Percentiles rank a stretch among this genome's conserved stretches.
phyloP scores from a whole-genome alignment of 139 green algal species.

The Volvox africanus region DNA sequence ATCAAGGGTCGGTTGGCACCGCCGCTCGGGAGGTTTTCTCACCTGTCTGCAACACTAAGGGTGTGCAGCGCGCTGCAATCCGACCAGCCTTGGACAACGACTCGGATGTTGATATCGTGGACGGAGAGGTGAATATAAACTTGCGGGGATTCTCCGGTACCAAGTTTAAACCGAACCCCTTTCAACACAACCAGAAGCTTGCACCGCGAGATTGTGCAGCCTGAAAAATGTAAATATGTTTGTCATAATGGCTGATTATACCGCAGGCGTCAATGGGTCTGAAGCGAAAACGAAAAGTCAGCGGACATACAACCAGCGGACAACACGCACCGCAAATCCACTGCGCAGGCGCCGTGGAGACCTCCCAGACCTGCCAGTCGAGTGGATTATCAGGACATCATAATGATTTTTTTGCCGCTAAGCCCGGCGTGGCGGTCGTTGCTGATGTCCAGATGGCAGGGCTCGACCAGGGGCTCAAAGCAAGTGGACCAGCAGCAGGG shows the following conservation, averaged over 20 bases:
- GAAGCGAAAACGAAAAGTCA: slow-evolving; percentile 36
- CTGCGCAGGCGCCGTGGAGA: neutral
- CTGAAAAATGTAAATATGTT: too few relatives aligned
- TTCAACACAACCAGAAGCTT: neutral
- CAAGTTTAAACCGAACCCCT: slow-evolving; percentile 11
- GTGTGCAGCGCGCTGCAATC: neutral
- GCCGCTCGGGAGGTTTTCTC: neutral
- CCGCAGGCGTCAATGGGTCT: neutral
- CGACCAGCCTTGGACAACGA: neutral
- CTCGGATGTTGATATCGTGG: slow-evolving; percentile 3
- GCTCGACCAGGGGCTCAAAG: neutral
- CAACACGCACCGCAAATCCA: neutral
- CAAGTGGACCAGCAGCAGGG: neutral
- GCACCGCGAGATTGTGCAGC: neutral
- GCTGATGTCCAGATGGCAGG: neutral
- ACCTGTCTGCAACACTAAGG: slow-evolving; percentile 13
- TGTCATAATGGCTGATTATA: too few relatives aligned
- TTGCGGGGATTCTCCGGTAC: neutral
- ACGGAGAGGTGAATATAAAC: neutral
- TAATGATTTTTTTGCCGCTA: neutral
- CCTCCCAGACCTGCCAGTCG: neutral
- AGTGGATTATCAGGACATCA: neutral
- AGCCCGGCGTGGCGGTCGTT: neutral
- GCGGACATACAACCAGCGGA: neutral
- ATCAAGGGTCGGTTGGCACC: neutral